phyloP scores from a whole-genome alignment of 2,329 filamentous ascomycete genomes.

The Didymella segeticola region DNA sequence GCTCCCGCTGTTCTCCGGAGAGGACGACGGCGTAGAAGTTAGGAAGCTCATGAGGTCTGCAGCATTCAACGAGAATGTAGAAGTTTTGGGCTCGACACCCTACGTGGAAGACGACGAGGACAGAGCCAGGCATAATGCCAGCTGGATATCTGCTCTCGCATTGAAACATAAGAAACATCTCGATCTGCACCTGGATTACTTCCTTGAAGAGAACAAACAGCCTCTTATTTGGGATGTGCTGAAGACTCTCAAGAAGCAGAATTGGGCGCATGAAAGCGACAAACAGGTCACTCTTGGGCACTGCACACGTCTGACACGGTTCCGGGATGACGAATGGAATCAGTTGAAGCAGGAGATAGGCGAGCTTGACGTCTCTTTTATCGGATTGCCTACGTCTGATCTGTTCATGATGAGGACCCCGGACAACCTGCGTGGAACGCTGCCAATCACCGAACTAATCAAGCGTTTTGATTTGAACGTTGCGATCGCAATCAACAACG shows the following conservation, averaged over 20 bases:
- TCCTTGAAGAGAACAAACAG: constrained; percentile 59
- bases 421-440: constrained; percentile 61
- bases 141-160: constrained; percentile 67
- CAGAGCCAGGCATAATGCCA: constrained; percentile 63
- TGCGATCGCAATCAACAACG: constrained; percentile 72
- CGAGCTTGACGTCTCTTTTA: constrained; percentile 67
- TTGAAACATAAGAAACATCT: constrained; percentile 62
- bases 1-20: constrained; percentile 68
- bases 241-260: constrained; percentile 54
- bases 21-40: constrained; percentile 59
- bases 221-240: constrained; percentile 64
- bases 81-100: constrained; percentile 71
- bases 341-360: constrained; percentile 58
- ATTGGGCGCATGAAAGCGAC: constrained; percentile 56
- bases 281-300: constrained; percentile 63
- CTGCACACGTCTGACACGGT: constrained; percentile 70
- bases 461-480: constrained; percentile 63
- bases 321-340: constrained; percentile 58
- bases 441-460: constrained; percentile 68
- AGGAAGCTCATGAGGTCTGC: constrained; percentile 58
- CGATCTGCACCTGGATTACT: constrained; percentile 77
- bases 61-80: constrained; percentile 54
- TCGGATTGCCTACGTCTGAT: constrained; percentile 74
- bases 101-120: constrained; percentile 67
- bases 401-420: constrained; percentile 72